Conservation (phyloP, 371 early-diverging fungal genomes). For the Pancytospora philotis region DNA sequence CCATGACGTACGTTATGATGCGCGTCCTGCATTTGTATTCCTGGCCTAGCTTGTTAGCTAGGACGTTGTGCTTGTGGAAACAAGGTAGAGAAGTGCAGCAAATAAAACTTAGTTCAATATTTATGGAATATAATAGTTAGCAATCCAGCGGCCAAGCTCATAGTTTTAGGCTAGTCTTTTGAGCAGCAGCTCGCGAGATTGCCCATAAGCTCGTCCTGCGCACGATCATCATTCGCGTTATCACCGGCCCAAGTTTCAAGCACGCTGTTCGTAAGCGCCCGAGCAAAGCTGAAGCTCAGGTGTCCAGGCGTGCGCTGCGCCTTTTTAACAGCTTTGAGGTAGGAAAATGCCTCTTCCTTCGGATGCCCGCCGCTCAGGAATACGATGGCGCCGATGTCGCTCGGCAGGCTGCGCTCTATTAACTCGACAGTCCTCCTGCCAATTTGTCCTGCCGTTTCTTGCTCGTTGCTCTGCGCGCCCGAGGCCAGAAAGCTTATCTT, state of each 20-base stretch:
- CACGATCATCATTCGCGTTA: slow-evolving; percentile 61
- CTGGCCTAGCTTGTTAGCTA: no score
- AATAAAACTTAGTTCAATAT: no score
- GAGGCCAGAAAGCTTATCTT: slow-evolving; percentile 65
- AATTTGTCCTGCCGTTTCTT: slow-evolving; percentile 49
- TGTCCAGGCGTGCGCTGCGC: slow-evolving; percentile 54
- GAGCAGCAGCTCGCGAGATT: no score
- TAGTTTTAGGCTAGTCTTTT: no score
- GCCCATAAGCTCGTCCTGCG: slow-evolving; percentile 58
- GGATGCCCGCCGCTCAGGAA: slow-evolving; percentile 66
- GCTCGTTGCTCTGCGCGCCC: slow-evolving; percentile 49
- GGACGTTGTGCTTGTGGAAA: no score
- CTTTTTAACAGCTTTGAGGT: slow-evolving; percentile 61
- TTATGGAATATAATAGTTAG: no score
- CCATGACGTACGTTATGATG: no score
- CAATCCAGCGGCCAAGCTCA: no score
- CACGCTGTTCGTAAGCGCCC: slow-evolving; percentile 64
- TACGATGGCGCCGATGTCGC: slow-evolving; percentile 64
- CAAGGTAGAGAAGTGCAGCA: no score
- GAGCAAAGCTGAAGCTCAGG: slow-evolving; percentile 65
- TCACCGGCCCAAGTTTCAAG: slow-evolving; percentile 63
- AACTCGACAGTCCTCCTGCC: slow-evolving; percentile 62
- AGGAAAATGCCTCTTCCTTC: slow-evolving; percentile 62
- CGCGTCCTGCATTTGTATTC: no score
- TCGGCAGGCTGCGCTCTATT: slow-evolving; percentile 62